Conservation (phyloP, 495 filamentous ascomycete genomes). For the Neurospora africana region DNA sequence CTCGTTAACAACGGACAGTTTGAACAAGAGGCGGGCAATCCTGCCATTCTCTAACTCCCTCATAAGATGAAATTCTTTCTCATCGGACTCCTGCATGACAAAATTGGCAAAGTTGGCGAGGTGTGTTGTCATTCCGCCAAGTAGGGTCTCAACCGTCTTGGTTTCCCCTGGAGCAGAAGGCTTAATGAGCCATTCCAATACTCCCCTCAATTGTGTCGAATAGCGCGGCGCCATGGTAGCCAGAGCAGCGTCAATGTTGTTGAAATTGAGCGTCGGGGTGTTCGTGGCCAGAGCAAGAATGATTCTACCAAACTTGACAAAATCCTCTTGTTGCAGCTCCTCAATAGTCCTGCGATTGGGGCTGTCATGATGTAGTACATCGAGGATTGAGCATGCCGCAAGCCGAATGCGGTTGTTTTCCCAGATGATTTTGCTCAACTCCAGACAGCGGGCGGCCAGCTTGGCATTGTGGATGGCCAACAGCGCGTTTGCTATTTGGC, state of each 20-base stretch:
- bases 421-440: constrained; percentile 77
- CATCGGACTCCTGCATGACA: constrained; percentile 64
- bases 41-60: constrained; percentile 89
- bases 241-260: constrained; percentile 47
- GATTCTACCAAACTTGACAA: constrained; percentile 75
- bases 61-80: constrained; percentile 44
- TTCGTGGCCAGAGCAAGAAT: constrained; percentile 68
- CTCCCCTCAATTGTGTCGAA: constrained; percentile 60
- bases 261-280: constrained; percentile 41
- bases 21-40: constrained; percentile 68
- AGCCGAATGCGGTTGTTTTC: constrained; percentile 77
- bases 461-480: constrained; percentile 73
- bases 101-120: constrained; percentile 60
- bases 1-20: constrained; percentile 77
- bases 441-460: constrained; percentile 74
- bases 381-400: constrained; percentile 74
- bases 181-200: constrained; percentile 64
- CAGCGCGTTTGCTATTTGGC: constrained; percentile 82
- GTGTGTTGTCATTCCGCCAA: constrained; percentile 64
- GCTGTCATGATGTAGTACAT: constrained; percentile 71
- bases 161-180: constrained; percentile 37
- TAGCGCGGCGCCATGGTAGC: constrained; percentile 66
- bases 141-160: constrained; percentile 68
- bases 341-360: constrained; percentile 41
- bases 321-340: constrained; percentile 79